phyloP scores from a whole-genome alignment of 805 yeast genomes.

The Komagataella ulmi region DNA sequence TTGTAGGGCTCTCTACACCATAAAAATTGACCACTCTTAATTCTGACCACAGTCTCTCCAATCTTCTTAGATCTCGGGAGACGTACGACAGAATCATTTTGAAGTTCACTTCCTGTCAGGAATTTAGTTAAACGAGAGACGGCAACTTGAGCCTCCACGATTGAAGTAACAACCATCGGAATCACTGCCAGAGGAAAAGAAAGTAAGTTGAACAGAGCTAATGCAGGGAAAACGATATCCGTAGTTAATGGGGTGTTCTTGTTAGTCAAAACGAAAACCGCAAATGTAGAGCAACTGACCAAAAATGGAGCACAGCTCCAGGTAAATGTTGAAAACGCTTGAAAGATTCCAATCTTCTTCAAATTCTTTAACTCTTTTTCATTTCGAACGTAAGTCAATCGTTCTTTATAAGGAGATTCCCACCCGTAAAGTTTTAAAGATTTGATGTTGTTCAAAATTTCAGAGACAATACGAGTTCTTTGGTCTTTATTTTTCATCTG shows the following conservation, averaged over 20 bases:
- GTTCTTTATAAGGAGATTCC: slow-evolving; percentile 77
- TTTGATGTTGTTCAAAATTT: slow-evolving; percentile 82
- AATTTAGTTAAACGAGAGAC: slow-evolving; percentile 61
- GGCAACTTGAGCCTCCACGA: slow-evolving; percentile 86
- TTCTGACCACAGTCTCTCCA: slow-evolving; percentile 47
- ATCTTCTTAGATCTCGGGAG: slow-evolving; percentile 28
- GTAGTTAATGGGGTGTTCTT: slow-evolving; percentile 60
- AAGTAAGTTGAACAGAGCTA: slow-evolving; percentile 76
- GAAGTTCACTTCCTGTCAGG: slow-evolving; percentile 67
- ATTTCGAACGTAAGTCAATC: slow-evolving; percentile 73
- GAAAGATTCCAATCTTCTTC: slow-evolving; percentile 56
- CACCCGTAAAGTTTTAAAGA: slow-evolving; percentile 90
- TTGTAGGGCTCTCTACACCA: slow-evolving; percentile 71
- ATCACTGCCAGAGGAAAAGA: slow-evolving; percentile 86
- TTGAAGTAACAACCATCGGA: slow-evolving; percentile 78
- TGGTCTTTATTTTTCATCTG: slow-evolving; percentile 90
- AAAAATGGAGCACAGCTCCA: slow-evolving; percentile 83
- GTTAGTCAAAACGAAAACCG: slow-evolving; percentile 50
- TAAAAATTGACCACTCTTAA: slow-evolving; percentile 50
- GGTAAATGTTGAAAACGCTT: slow-evolving; percentile 59
- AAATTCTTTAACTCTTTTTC: slow-evolving; percentile 72
- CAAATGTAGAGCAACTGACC: slow-evolving; percentile 86
- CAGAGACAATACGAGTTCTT: slow-evolving; percentile 80
- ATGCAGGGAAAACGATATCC: slow-evolving; percentile 85
- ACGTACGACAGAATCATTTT: slow-evolving; percentile 53